Base-by-base conservation (phyloP, 768 basidiomycete genomes). In the Psilocybe cyanescens region DNA sequence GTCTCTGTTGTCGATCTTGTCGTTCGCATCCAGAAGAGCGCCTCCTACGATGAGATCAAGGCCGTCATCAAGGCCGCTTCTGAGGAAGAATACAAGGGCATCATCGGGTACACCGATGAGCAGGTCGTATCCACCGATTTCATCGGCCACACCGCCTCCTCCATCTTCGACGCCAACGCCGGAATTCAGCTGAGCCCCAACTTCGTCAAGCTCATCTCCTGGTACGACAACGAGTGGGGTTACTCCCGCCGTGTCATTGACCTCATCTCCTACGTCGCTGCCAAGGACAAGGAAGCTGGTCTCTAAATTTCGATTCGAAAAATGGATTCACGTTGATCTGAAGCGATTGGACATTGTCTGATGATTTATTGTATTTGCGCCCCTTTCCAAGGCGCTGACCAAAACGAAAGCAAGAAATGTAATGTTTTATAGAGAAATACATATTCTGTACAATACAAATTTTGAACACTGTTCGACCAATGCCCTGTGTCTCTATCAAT, bases 1-100 rank as follows among this genome's bases (percentile, higher is more conserved):
- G 97, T 99, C 69, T 99, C 97, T 68, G 97, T 98, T 69, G 96
- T 98, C 74, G 97, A 99, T 81, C 89, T 99, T 67, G 94, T 96
- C 67, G 94, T 89, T 69, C 94, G 97, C 71, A 82, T 92, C 69
- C 91, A 94, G 81, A 97, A 93, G 83, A 68, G 77, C 57, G 89
- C 95, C 5, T 74, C 85, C 28, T 99, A 98, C 80, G 92, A 95
- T 2, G 82, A 92, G 62, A 97, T 99, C 89, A 97, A 96, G 86
- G 74, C 75, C 2, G 86, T 86, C 67, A 67, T 99, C 74, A 92
- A 92, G 84, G 83, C 79, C 59, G 96, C 97, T 50, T 79, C 95
- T 48, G 80, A 87, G 66, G 86, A 86, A 58, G 76, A 79, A 35
- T 81, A 88, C 76, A 86, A 87, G 77, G 91, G 88, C 63, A 85